These are phyloP conservation scores for Adansonia gregorii DNA, from an alignment of 441 rosid genomes.

Conservation along the genomic window DNA sequence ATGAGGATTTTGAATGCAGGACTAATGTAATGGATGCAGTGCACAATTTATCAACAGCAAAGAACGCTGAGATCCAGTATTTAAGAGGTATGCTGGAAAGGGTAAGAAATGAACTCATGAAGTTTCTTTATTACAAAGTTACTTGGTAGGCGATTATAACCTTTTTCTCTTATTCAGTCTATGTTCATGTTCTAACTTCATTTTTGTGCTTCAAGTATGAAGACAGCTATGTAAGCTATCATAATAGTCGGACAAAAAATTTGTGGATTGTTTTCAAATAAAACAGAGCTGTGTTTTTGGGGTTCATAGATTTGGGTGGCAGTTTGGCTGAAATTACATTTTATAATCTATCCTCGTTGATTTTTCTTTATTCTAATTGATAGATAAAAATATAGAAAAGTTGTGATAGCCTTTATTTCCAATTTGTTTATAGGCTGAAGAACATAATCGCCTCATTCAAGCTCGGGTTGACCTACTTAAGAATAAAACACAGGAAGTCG, in stretches of 20 bases:
- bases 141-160: background rate
- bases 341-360: background rate
- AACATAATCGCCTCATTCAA: slow-evolving; percentile 47
- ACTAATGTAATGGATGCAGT: slow-evolving; percentile 62
- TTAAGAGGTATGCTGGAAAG: slow-evolving; percentile 52
- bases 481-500: slow-evolving; percentile 42
- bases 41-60: slow-evolving; percentile 46
- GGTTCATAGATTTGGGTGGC: background rate
- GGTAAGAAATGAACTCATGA: slow-evolving; percentile 46
- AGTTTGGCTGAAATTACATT: background rate
- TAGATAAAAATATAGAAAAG: slow-evolving; percentile 7
- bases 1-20: slow-evolving; percentile 48
- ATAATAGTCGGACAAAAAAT: slow-evolving; percentile 1
- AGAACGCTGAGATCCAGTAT: slow-evolving; percentile 58
- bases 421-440: slow-evolving; percentile 54
- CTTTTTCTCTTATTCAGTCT: background rate
- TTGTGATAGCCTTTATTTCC: slow-evolving; percentile 10
- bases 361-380: background rate
- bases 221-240: slow-evolving; percentile 1
- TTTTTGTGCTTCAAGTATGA: background rate
- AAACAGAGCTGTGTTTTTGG: background rate
- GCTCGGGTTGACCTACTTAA: slow-evolving; percentile 53
- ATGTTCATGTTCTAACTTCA: background rate
- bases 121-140: background rate
- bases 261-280: background rate